Base-by-base conservation (phyloP, 805 yeast species). In the Monosporozyma siamensis region DNA sequence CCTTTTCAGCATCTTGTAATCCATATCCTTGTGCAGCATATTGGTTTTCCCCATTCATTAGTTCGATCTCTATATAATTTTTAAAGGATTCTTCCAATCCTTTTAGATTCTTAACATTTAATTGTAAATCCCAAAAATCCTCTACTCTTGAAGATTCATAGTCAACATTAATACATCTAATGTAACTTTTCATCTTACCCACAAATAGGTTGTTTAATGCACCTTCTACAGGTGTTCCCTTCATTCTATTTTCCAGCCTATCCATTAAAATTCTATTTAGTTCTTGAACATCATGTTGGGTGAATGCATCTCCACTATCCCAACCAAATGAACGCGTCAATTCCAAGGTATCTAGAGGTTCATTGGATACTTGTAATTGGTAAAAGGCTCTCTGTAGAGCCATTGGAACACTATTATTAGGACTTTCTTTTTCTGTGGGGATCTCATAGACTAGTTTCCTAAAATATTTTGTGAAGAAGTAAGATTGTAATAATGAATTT, bases 281-380 rank as follows among this genome's bases (percentile, higher is more conserved):
- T 62, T 92, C 99, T 61, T 92, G 99, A 12, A 92, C 97, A 60
- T 92, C 99, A 64, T 92, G 97, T 64, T 92, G 99, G 2, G 95
- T 85, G 63, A 92, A 92, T 0, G 97, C 95, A 52, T 92, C 98
- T 5, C 82, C 80, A 8, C 85, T 74, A 58, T 88, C 95, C 99
- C 99, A 92, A 7, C 99, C 98, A 70, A 92, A 92, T 0, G 97
- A 81, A 45, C 78, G 76, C 0, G 98, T 92, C 41, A 92, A 70
- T 56, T 86, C 95, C 48, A 76, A 60, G 0, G 99, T 92, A 45
- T 85, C 90, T 4, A 90, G 77, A 0, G 97, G 84, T 17, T 75
- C 77, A 9, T 71, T 66, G 0, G 95, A 81, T 3, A 80, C 78
- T 51, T 82, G 80, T 48, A 92, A 68, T 47, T 76, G 76, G 58